A percentile compares a stretch with the other conserved stretches of the same genome.
Conservation (phyloP, 768 basidiomycete genomes). For the Boletus reticuloceps region DNA sequence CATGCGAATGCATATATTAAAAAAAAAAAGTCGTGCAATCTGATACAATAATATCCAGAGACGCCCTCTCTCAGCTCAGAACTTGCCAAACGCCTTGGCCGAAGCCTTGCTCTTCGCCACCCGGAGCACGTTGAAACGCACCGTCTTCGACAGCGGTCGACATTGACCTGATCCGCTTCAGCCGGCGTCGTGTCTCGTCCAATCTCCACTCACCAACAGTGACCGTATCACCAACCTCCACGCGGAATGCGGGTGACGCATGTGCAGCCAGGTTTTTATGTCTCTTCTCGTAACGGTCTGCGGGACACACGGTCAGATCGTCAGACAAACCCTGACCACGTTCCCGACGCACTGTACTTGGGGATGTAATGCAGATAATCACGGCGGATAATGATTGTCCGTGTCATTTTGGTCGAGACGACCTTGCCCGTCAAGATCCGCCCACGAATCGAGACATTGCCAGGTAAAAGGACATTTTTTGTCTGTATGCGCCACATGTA, state of each 20-base stretch:
- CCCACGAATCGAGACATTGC: slow-evolving; percentile 95
- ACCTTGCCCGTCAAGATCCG: slow-evolving; percentile 98
- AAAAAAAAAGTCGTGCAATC: slow-evolving; percentile 16
- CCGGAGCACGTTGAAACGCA: slow-evolving; percentile 98
- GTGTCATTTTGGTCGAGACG: slow-evolving; percentile 98
- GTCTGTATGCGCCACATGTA: slow-evolving; percentile 48
- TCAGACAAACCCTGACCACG: background rate
- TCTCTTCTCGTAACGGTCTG: slow-evolving; percentile 97
- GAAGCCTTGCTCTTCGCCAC: slow-evolving; percentile 93
- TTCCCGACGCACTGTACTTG: slow-evolving; percentile 84
- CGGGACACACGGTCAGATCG: slow-evolving; percentile 8
- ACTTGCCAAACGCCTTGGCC: slow-evolving; percentile 92
- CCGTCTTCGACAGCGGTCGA: slow-evolving; percentile 97
- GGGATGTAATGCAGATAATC: slow-evolving; percentile 96
- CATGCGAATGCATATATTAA: slow-evolving; percentile 14
- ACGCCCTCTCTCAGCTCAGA: slow-evolving; percentile 44
- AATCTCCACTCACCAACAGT: slow-evolving; percentile 76
- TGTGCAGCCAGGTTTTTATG: slow-evolving; percentile 99
- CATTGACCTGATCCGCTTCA: slow-evolving; percentile 72
- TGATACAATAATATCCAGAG: slow-evolving; percentile 11
- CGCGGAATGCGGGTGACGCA: slow-evolving; percentile 98
- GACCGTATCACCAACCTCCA: slow-evolving; percentile 89
- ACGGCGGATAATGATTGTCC: slow-evolving; percentile 94
- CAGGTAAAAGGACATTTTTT: slow-evolving; percentile 99
- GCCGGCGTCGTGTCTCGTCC: background rate